Base-by-base conservation (phyloP, 1,284 basidiomycete genomes). In the Porphyrellus sp. region DNA sequence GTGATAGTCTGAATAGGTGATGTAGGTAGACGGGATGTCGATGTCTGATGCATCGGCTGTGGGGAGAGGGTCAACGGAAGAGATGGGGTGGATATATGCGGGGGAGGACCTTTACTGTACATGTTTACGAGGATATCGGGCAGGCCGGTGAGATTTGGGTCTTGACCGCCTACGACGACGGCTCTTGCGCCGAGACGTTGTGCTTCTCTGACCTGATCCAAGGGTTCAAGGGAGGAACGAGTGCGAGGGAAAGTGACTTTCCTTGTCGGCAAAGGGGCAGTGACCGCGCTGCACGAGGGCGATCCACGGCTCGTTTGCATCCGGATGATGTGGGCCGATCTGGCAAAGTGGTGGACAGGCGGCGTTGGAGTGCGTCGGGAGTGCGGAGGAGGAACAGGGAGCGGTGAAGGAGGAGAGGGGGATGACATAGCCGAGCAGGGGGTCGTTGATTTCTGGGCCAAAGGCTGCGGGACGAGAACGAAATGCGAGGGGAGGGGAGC, bases 201-300 rank as follows among this genome's bases (percentile, higher is more conserved):
- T 1, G 92, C 91, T 62, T 90, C 85, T 44, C 89, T 74, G 63
- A 52, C 80, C 69, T 71, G 48, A 33, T 35, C 13, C 28, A 20
- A 21, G 9, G 2, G 28, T 34, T 50, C 18, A 52, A 45, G 43
- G 18, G 18, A 8, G 11, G 15, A 4, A 6, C 2, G 13, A 4
- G 18, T 0, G 5, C 5, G 16, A 0, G 28, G 25, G 30, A 8
- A 4, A 38, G 15, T 0, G 33, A 54, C 52, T 6, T 20, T 80
- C 89, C 74, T 97, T 97, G 61, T 84, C 85, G 13, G 90, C 86
- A 66, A 97, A 97, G 49, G 91, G 84, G 65, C 93, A 97, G 43
- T 81, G 74, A 0, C 93, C 93, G 42, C 93, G 76, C 68, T 94
- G 89, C 0, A 95, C 83, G 42, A 96, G 77, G 0, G 90, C 93